phyloP scores from a whole-genome alignment of 2,329 filamentous ascomycete genomes.

The Scytalidium sp. region DNA sequence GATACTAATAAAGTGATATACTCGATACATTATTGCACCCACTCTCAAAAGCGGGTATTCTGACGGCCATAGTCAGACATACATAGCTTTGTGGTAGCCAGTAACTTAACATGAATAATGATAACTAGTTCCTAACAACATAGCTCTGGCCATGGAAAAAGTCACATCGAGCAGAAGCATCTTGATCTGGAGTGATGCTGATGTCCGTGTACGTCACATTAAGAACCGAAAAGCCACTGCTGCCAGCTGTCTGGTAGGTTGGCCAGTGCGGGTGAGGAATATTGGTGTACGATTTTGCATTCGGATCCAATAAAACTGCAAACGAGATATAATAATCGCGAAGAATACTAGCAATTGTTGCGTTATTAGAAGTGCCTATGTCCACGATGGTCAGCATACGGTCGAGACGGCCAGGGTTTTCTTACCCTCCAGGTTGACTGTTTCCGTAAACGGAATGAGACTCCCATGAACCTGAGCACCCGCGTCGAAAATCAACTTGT shows the following conservation, averaged over 20 bases:
- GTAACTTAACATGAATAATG: not conserved
- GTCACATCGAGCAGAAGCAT: not conserved
- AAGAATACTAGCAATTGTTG: not conserved
- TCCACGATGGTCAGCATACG: too few species aligned
- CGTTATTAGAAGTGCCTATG: not conserved
- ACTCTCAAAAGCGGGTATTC: too few species aligned
- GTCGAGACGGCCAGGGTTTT: not conserved
- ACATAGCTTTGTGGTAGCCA: too few species aligned
- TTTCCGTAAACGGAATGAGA: not conserved
- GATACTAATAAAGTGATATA: too few species aligned
- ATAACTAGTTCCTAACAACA: not conserved
- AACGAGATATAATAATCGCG: not conserved
- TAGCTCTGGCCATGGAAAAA: not conserved
- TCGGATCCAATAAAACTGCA: not conserved
- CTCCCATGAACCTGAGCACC: not conserved
- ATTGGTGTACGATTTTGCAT: not conserved
- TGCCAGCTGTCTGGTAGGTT: not conserved
- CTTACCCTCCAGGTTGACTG: not conserved
- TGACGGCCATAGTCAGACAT: too few species aligned
- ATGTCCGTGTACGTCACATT: not conserved
- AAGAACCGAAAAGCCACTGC: not conserved
- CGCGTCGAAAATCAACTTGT: slow-evolving; percentile 1
- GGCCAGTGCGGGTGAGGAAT: not conserved
- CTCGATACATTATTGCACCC: too few species aligned
- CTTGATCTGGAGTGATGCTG: not conserved